Percentiles rank a stretch among this genome's conserved stretches.
These are phyloP conservation scores for Typha latifolia DNA, from an alignment of 176 grass and related monocot species.

Conservation along the genomic window DNA sequence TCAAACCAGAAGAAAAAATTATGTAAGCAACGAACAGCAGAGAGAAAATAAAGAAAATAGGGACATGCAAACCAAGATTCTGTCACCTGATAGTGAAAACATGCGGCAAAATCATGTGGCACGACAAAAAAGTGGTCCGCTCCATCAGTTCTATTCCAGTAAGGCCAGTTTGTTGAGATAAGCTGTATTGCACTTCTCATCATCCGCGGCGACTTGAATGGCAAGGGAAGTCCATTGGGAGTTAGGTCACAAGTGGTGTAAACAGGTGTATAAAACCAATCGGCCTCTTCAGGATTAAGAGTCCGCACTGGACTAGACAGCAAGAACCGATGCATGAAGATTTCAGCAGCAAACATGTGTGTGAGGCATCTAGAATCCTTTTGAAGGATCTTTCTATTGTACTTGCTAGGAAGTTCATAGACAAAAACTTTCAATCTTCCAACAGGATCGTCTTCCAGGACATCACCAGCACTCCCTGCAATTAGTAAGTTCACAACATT, in stretches of 20 bases:
- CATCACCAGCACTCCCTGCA: conserved; percentile 90
- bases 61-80: background rate
- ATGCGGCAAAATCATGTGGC: conserved; percentile 92
- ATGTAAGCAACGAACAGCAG: conserved; percentile 2
- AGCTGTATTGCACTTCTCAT: conserved; percentile 88
- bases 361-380: conserved; percentile 86
- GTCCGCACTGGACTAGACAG: conserved; percentile 81
- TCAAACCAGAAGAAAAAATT: conserved; percentile 4
- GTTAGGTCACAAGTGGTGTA: conserved; percentile 88
- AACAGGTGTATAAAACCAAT: conserved; percentile 95
- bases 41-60: conserved; percentile 1
- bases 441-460: conserved; percentile 91
- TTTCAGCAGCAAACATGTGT: conserved; percentile 97
- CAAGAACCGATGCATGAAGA: conserved; percentile 95
- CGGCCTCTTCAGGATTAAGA: conserved; percentile 82
- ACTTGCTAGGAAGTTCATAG: conserved; percentile 89
- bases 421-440: conserved; percentile 88
- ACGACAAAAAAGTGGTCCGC: conserved; percentile 90
- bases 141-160: conserved; percentile 83
- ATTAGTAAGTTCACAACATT: conserved; percentile 2
- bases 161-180: conserved; percentile 76
- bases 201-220: conserved; percentile 83
- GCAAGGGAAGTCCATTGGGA: conserved; percentile 67
- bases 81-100: conserved; percentile 82
- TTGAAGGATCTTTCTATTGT: conserved; percentile 90